Base-by-base conservation (phyloP, 78 protist species). In the Acrasis kona region DNA sequence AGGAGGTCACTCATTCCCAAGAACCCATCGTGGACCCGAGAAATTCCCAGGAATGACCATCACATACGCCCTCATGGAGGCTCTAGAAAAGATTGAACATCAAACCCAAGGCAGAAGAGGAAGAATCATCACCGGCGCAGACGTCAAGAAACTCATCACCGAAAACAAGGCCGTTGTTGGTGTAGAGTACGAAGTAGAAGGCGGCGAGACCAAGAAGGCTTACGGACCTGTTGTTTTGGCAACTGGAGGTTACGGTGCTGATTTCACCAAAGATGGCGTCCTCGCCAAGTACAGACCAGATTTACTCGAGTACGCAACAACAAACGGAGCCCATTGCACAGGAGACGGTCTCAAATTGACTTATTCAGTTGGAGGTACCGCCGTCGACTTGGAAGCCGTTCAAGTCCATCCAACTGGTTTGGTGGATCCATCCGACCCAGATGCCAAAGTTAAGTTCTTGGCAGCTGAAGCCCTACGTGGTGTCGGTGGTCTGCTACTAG, bases 351-450 rank as follows among this genome's bases (percentile, higher is more conserved):
- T 84, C 58, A 76, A 77, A 76, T 40, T 85, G 73, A 86, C 87
- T 7, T 41, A 8, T 67, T 65, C 57, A 2, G 32, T 84, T 30
- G 89, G 92, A 10, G 87, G 84, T 0, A 65, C 34, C 1, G 5
- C 50, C 9, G 19, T 69, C 35, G 78, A 83, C 36, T 38, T 85
- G 80, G 81, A 70, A 27, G 1, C 10, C 35, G 91, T 87, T 5
- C 92, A 91, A 72, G 76, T 91, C 27, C 95, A 91, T 64, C 96
- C 96, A 36, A 89, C 96, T 5, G 94, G 91, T 5, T 78, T 89
- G 38, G 84, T 92, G 39, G 80, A 88, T 39, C 91, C 90, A 5
- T 9, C 10, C 34, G 81, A 92, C 28, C 94, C 93, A 6, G 19
- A 0, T 29, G 81, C 87, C 3, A 1, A 34, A 34, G 28, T 61